A percentile compares a stretch with the other conserved stretches of the same genome.
phyloP scores from a whole-genome alignment of 768 basidiomycete genomes.

The Kwoniella dejecticola region DNA sequence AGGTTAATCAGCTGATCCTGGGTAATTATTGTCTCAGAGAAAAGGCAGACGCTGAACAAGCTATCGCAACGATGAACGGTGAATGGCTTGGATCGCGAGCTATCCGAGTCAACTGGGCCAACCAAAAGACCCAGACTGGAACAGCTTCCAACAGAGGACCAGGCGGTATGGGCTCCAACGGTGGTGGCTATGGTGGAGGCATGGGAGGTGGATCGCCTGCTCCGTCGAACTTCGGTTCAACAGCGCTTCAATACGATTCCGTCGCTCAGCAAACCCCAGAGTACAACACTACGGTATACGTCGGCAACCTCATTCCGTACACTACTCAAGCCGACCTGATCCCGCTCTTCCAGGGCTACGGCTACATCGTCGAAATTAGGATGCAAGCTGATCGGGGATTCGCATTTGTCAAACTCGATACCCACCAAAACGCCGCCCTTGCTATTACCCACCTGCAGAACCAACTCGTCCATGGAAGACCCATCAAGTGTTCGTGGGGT shows the following conservation, averaged over 20 bases:
- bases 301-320: constrained; percentile 96
- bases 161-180: constrained; percentile 34
- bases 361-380: constrained; percentile 96
- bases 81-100: constrained; percentile 98
- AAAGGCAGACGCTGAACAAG: constrained; percentile 98
- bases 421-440: constrained; percentile 96
- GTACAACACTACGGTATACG: constrained; percentile 95
- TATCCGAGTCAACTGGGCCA: constrained; percentile 99
- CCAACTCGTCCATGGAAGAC: constrained; percentile 93
- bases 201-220: constrained; percentile 63
- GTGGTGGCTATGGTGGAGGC: constrained; percentile 17
- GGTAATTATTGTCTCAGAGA: constrained; percentile 68
- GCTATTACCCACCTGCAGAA: constrained; percentile 97
- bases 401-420: constrained; percentile 97
- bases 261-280: constrained; percentile 90
- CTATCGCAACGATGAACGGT: constrained; percentile 99
- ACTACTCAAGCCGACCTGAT: constrained; percentile 96
- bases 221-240: constrained; percentile 72
- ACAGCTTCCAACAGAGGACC: constrained; percentile 57
- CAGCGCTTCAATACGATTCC: constrained; percentile 66
- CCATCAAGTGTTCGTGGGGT: constrained; percentile 99
- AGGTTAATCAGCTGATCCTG: too few relatives aligned
- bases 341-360: constrained; percentile 90
- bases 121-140: constrained; percentile 87
- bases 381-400: constrained; percentile 99